Percentiles rank a stretch among this genome's conserved stretches.
Evolutionary conservation across 345 rosid genomes (phyloP).

Genomic region (Melaleuca alternifolia): DNA sequence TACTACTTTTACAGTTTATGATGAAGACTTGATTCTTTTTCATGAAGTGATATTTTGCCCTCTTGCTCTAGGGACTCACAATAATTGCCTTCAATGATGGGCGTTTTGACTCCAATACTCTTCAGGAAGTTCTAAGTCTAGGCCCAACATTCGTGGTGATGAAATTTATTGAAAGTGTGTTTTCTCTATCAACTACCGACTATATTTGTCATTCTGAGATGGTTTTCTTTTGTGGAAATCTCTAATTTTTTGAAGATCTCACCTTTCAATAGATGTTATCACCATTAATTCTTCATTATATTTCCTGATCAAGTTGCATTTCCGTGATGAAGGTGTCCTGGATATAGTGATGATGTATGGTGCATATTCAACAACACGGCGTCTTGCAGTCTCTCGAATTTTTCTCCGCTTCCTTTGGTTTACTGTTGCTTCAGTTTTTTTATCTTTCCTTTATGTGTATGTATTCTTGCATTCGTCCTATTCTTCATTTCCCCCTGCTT

Average conservation of each 20-base stretch:
- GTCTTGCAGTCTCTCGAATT: constrained; percentile 73
- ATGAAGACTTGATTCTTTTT: neutral
- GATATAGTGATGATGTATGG: constrained; percentile 95
- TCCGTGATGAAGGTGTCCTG: constrained; percentile 54
- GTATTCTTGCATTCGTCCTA: constrained; percentile 11
- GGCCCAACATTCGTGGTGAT: constrained; percentile 94
- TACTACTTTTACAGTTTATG: neutral
- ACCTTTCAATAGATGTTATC: neutral
- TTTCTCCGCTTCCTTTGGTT: constrained; percentile 87
- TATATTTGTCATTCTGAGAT: neutral
- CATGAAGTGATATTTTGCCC: neutral
- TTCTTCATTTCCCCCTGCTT: constrained; percentile 3
- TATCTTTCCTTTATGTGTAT: constrained; percentile 90
- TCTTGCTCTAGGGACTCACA: constrained; percentile 50
- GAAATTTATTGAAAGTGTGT: constrained; percentile 86
- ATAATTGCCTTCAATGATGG: constrained; percentile 74
- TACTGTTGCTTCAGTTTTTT: constrained; percentile 53
- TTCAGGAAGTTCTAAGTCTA: constrained; percentile 70
- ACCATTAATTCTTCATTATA: neutral
- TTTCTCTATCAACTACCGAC: neutral
- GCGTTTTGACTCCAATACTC: constrained; percentile 34
- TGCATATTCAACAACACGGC: constrained; percentile 82
- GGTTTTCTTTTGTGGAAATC: neutral
- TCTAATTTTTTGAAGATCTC: neutral
- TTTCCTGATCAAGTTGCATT: constrained; percentile 1